Evolutionary conservation across 176 grass and related monocot species (phyloP), one percentile per base, ranked within the genome.

Genomic region (Urochloa ruziziensis): DNA sequence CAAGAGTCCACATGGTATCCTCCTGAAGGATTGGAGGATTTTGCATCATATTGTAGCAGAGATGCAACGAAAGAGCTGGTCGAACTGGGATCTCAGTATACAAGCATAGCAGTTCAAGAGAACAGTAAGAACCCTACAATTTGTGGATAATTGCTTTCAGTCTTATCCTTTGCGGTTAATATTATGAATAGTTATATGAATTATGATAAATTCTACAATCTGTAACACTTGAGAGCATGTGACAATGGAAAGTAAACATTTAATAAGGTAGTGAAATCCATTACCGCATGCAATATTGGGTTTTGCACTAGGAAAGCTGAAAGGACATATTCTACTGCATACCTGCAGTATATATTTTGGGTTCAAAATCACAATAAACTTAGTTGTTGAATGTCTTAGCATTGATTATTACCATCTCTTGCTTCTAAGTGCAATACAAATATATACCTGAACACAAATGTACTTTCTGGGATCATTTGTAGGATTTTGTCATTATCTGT

Each of bases 1-100:
- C 82, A 91, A 42, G 93, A 95, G 62, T 91, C 96, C 24, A 91
- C 96, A 47, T 98, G 96, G 96, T 81, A 82, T 27, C 91, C 84
- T 80, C 96, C 96, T 88, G 67, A 84, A 81, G 90, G 91, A 67
- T 90, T 95, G 91, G 91, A 91, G 67, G 67, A 93, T 82, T 84
- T 90, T 79, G 34, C 74, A 73, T 85, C 76, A 42, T 83, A 79
- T 84, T 76, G 27, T 70, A 85, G 60, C 86, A 84, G 61, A 53
- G 77, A 51, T 89, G 44, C 71, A 72, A 43, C 81, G 60, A 62
- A 85, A 51, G 75, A 64, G 33, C 49, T 60, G n/a, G 24, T 27
- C 12, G 49, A 70, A 81, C 18, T 80, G 30, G 69, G 44, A 79
- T 81, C 82, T 57, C 83, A 94, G 66, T 17, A 49, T 77, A 60